Evolutionary conservation across 352 stramenopile genomes (phyloP).

Genomic region (Globisporangium apiculatum): DNA sequence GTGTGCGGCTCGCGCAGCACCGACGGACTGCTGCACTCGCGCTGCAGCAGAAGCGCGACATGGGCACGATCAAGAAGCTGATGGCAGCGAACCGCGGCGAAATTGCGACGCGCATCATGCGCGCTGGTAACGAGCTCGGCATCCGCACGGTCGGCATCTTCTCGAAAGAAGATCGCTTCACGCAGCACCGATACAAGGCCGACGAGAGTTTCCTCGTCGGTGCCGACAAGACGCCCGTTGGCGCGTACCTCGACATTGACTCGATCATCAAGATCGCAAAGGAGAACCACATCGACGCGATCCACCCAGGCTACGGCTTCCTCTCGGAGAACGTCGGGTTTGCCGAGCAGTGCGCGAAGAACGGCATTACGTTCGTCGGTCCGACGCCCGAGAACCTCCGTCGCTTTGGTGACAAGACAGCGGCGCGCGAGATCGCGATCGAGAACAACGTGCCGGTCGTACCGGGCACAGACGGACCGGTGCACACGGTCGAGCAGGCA

Average conservation of each 20-base stretch:
- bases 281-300: slow-evolving; percentile 90
- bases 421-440: slow-evolving; percentile 84
- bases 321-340: slow-evolving; percentile 95
- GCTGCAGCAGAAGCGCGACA: slow-evolving; percentile 32
- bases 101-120: slow-evolving; percentile 96
- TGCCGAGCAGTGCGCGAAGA: slow-evolving; percentile 86
- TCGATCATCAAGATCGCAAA: slow-evolving; percentile 91
- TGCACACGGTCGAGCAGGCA: slow-evolving; percentile 86
- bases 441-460: slow-evolving; percentile 86
- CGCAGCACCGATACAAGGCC: slow-evolving; percentile 96
- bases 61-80: slow-evolving; percentile 91
- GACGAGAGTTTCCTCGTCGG: slow-evolving; percentile 95
- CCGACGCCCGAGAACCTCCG: slow-evolving; percentile 91
- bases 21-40: slow-evolving; percentile 1
- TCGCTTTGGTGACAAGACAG: slow-evolving; percentile 88
- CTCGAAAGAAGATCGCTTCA: slow-evolving; percentile 92
- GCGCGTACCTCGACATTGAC: slow-evolving; percentile 94
- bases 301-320: slow-evolving; percentile 98
- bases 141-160: slow-evolving; percentile 89
- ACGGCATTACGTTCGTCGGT: slow-evolving; percentile 94
- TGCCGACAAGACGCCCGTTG: slow-evolving; percentile 88
- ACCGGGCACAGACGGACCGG: slow-evolving; percentile 85
- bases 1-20: slow-evolving; percentile 7
- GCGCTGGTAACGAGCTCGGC: slow-evolving; percentile 91
- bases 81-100: slow-evolving; percentile 98